phyloP scores from a whole-genome alignment of 192 early-diverging fungal species.

The Backusella psychrophila region DNA sequence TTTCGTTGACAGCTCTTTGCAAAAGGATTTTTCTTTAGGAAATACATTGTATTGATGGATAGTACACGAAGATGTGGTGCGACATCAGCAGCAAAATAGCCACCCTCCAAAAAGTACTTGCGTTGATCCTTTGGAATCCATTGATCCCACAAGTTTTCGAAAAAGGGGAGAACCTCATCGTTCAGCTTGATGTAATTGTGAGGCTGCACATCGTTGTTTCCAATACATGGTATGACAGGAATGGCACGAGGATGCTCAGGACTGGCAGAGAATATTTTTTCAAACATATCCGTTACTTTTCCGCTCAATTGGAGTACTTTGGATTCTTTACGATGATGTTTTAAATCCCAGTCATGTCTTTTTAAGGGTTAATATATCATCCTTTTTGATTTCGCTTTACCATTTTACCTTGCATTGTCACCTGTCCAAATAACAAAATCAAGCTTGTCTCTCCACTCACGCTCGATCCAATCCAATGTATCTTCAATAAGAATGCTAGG shows the following conservation, averaged over 20 bases:
- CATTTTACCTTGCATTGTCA: slow-evolving; percentile 59
- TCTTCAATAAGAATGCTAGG: slow-evolving; percentile 56
- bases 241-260: slow-evolving; percentile 18
- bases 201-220: slow-evolving; percentile 72
- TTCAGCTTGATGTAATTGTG: slow-evolving; percentile 51
- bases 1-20: slow-evolving; percentile 57
- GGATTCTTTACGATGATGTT: slow-evolving; percentile 45
- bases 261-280: slow-evolving; percentile 40
- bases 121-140: slow-evolving; percentile 63
- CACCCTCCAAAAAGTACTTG: slow-evolving; percentile 59
- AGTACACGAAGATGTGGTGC: slow-evolving; percentile 50
- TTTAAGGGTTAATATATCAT: not conserved
- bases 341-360: slow-evolving; percentile 56
- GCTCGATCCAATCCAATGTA: slow-evolving; percentile 57
- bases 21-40: slow-evolving; percentile 62
- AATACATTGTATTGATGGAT: slow-evolving; percentile 71
- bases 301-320: slow-evolving; percentile 49
- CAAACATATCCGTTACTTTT: slow-evolving; percentile 36
- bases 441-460: slow-evolving; percentile 41
- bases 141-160: slow-evolving; percentile 42
- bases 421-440: slow-evolving; percentile 79
- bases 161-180: slow-evolving; percentile 7
- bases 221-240: slow-evolving; percentile 44
- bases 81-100: slow-evolving; percentile 61
- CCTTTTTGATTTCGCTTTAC: not conserved